A percentile compares a stretch with the other conserved stretches of the same genome.
Evolutionary conservation across 192 early-diverging fungal species (phyloP).

Genomic region (Linnemannia elongata): DNA sequence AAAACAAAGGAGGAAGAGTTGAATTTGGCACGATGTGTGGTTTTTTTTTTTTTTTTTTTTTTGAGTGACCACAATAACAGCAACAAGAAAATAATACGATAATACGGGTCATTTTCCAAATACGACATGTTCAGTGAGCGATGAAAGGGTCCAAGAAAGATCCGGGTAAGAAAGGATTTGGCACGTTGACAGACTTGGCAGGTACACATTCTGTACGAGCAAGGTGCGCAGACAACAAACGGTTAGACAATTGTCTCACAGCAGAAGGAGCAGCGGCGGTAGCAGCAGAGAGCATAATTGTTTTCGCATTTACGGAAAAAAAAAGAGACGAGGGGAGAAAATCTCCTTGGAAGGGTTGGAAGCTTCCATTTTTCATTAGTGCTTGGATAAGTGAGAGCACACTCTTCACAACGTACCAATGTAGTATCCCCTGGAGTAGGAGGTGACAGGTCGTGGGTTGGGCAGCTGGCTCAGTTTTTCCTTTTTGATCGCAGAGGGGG

Average conservation of each 20-base stretch:
- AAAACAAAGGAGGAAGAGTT: no score
- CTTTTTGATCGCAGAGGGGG: slow-evolving; percentile 17
- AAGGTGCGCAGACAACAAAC: not conserved
- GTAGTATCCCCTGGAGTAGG: not conserved
- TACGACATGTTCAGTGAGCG: not conserved
- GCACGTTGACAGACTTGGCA: not conserved
- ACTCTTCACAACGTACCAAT: no score
- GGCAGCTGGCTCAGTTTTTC: slow-evolving; percentile 35
- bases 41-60: not conserved
- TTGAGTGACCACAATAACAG: not conserved
- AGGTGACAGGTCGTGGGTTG: not conserved
- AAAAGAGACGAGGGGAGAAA: not conserved
- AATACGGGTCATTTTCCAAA: not conserved
- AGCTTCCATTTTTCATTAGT: slow-evolving; percentile 13
- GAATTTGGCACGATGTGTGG: not conserved
- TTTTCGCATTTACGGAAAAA: not conserved
- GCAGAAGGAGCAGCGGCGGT: not conserved
- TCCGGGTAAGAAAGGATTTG: not conserved
- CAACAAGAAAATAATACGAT: not conserved
- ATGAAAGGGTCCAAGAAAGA: not conserved
- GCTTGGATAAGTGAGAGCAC: not conserved
- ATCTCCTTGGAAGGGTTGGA: slow-evolving; percentile 8
- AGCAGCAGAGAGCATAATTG: not conserved
- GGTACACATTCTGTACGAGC: not conserved
- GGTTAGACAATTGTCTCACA: not conserved